Conservation (phyloP, 1,139 yeast genomes). For the Saccharomyces hybrid region DNA sequence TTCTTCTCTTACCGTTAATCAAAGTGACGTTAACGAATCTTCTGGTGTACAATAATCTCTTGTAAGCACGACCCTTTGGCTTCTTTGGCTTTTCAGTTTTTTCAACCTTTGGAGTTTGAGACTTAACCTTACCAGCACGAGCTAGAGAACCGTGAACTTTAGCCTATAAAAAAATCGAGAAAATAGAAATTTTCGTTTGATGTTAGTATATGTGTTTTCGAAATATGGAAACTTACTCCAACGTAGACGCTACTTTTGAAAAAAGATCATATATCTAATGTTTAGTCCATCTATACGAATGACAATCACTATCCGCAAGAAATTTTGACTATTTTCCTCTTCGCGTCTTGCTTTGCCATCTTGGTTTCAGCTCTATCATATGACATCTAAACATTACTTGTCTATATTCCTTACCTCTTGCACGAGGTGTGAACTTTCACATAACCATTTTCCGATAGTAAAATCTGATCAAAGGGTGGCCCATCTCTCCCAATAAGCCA, state of each 20-base stretch:
- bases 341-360: no score
- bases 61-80: conserved; percentile 87
- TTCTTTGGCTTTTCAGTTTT: conserved; percentile 78
- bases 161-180: conserved; percentile 42
- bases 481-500: no score
- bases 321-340: neutral
- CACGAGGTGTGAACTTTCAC: no score
- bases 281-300: no score
- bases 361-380: no score
- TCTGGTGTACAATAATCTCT: conserved; percentile 98
- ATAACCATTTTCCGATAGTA: no score
- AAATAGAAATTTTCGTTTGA: neutral
- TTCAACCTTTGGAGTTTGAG: conserved; percentile 94
- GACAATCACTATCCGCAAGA: no score
- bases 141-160: conserved; percentile 99
- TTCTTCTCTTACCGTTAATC: conserved; percentile 98
- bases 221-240: neutral
- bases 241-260: neutral
- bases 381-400: no score
- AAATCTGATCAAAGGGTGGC: no score
- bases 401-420: no score
- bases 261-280: neutral
- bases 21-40: conserved; percentile 98
- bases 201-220: neutral
- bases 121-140: conserved; percentile 99